These are phyloP conservation scores for Euphorbia schlechtendalii DNA, from an alignment of 441 rosid genomes.

Conservation along the genomic window DNA sequence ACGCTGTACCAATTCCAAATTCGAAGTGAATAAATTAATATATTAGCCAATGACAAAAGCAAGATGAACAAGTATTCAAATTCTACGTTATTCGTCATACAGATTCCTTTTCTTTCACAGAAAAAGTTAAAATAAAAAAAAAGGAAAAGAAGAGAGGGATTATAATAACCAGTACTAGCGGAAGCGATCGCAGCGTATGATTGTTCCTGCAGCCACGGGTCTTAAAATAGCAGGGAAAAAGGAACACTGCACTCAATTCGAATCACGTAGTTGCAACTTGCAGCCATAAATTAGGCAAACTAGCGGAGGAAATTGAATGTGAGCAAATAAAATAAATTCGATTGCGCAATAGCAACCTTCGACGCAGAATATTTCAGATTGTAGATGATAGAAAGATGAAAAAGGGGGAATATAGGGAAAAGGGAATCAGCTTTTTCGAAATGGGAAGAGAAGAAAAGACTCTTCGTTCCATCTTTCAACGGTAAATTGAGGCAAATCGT, in stretches of 20 bases:
- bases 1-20: neutral
- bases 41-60: neutral
- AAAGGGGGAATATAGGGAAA: constrained; percentile 10
- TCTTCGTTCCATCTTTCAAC: neutral
- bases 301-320: constrained; percentile 7
- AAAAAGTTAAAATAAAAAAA: neutral
- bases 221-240: constrained; percentile 22
- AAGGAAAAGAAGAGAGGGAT: neutral
- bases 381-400: neutral
- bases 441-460: neutral
- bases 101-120: too few relatives aligned
- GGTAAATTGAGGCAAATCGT: neutral
- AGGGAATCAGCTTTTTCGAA: constrained; percentile 17
- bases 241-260: constrained; percentile 14
- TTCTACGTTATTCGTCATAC: neutral
- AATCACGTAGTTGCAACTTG: constrained; percentile 17
- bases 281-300: constrained; percentile 4
- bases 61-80: neutral
- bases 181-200: constrained; percentile 24
- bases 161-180: neutral
- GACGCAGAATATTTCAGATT: constrained; percentile 12
- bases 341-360: constrained; percentile 10
- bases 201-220: neutral
- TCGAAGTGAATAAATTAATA: neutral
- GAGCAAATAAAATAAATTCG: neutral